Evolutionary conservation across 495 filamentous ascomycete species (phyloP), one percentile per base, ranked within the genome.

Genomic region (Cryomyces minteri): DNA sequence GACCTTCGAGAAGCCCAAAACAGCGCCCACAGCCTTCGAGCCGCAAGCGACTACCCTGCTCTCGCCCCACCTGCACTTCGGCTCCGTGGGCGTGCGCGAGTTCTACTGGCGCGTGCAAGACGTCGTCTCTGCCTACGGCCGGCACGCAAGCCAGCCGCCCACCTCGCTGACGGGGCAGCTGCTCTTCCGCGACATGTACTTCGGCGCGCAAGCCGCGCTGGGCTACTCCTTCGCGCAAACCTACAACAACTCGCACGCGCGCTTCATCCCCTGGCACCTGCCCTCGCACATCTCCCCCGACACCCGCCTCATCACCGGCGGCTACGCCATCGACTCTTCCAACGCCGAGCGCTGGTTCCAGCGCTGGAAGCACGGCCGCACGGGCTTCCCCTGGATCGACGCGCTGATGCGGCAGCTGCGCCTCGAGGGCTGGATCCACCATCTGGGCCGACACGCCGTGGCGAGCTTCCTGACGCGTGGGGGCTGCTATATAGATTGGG

Each of bases 101-200:
- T 77, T 83, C 61, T 84, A 79, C 61, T 79, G 77, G 73, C 65
- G 69, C 36, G 74, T 74, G 1, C 71, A 75, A 50, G 69, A 66
- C 10, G 62, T 73, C 29, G 61, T 80, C 6, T 54, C 65, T 11
- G 55, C 62, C 32, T 61, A 64, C 41, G 63, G 62, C 6, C 62
- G 67, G 39, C 55, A 60, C 39, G 67, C 64, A 5, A 54, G 71
- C 1, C 53, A 63, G 7, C 67, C 74, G 0, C 79, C 79, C 0
- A 72, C 70, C 1, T 79, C 72, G 43, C 57, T 84, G 4, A 74
- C 69, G 3, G 79, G 79, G 10, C 80, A 84, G 51, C 60, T 83
- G 2, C 64, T 81, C 0, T 84, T 84, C 54, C 65, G 80, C 0
- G 80, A 84, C 46, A 84, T 83, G 79, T 84, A 82, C 60, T 82